These are phyloP conservation scores for Kitagawia praeruptora DNA, from an alignment of 129 eudicot species.

Conservation along the genomic window DNA sequence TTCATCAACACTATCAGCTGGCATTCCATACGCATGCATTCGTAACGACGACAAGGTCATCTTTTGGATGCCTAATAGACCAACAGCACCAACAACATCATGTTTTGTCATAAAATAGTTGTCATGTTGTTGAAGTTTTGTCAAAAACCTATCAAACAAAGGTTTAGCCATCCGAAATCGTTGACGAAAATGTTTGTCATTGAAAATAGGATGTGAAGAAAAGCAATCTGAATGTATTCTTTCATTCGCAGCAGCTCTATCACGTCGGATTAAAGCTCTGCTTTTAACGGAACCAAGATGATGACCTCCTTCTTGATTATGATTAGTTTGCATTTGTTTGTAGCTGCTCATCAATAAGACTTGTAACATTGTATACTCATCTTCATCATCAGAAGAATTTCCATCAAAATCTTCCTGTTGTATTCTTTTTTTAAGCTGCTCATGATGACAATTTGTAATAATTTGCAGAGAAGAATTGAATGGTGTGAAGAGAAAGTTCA, in stretches of 20 bases:
- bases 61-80: not conserved
- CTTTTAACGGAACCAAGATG: too few relatives aligned
- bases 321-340: too few relatives aligned
- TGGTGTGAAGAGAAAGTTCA: not conserved
- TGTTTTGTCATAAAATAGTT: not conserved
- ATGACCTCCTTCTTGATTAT: too few relatives aligned
- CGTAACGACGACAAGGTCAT: not conserved
- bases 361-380: not conserved
- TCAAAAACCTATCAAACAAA: not conserved
- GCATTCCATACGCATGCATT: not conserved
- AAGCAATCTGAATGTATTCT: not conserved
- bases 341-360: not conserved
- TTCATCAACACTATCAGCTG: not conserved
- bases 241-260: not conserved
- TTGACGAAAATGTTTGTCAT: not conserved
- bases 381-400: not conserved
- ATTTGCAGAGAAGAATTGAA: not conserved
- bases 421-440: not conserved
- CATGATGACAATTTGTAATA: not conserved
- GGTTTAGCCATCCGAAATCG: not conserved
- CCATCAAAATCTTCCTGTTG: not conserved
- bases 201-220: not conserved
- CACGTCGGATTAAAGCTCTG: not conserved
- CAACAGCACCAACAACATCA: not conserved
- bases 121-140: not conserved